Percentiles rank a stretch among this genome's conserved stretches.
Conservation (phyloP, 2,329 filamentous ascomycete species). For the Epichloe sibirici region DNA sequence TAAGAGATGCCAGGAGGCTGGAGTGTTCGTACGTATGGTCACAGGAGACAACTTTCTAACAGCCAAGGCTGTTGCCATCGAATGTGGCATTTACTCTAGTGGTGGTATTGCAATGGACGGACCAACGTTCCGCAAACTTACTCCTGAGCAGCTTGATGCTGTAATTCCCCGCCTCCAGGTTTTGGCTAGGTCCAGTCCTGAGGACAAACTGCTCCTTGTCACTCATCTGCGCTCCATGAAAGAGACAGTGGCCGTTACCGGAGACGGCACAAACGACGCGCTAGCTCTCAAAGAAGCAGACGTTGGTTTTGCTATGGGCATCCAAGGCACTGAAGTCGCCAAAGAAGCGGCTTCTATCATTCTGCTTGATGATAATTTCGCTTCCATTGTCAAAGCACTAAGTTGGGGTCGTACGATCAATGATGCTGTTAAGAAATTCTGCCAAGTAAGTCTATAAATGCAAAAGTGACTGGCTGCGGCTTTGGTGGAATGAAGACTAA, state of each 20-base stretch:
- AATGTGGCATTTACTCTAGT: slow-evolving; percentile 33
- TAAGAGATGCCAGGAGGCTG: slow-evolving; percentile 47
- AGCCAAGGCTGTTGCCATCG: slow-evolving; percentile 30
- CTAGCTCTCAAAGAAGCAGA: slow-evolving; percentile 54
- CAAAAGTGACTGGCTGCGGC: background rate
- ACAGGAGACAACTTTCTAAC: slow-evolving; percentile 39
- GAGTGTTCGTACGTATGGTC: slow-evolving; percentile 53
- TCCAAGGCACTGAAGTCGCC: slow-evolving; percentile 53
- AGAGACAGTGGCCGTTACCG: slow-evolving; percentile 54
- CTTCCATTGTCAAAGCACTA: slow-evolving; percentile 49
- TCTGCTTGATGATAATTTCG: slow-evolving; percentile 53
- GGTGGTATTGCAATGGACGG: slow-evolving; percentile 54
- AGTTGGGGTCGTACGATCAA: slow-evolving; percentile 53
- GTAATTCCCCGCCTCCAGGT: slow-evolving; percentile 53
- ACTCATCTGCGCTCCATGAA: slow-evolving; percentile 51
- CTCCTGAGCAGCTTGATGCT: slow-evolving; percentile 34
- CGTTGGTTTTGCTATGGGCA: slow-evolving; percentile 57
- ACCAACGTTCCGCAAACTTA: slow-evolving; percentile 42
- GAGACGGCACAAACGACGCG: slow-evolving; percentile 55
- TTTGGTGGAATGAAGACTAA: background rate
- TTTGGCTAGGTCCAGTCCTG: slow-evolving; percentile 55
- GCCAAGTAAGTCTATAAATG: slow-evolving; percentile 30
- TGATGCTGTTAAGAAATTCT: slow-evolving; percentile 51
- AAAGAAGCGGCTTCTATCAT: slow-evolving; percentile 56
- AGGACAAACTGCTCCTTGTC: slow-evolving; percentile 56